A percentile compares a stretch with the other conserved stretches of the same genome.
phyloP scores from a whole-genome alignment of 1,284 basidiomycete species.

The Fereydounia khargensis region DNA sequence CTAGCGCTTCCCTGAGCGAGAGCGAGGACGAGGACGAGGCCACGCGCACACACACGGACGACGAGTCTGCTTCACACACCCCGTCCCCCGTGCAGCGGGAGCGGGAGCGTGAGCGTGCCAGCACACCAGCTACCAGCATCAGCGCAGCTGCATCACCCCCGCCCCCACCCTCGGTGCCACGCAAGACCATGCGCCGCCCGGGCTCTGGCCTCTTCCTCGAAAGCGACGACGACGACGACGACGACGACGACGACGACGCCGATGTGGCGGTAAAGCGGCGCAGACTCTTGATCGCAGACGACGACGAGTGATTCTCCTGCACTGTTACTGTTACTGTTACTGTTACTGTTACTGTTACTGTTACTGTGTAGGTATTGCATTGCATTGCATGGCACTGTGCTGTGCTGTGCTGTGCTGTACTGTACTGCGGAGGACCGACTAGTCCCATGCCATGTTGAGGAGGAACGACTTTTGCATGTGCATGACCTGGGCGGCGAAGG shows the following conservation, averaged over 20 bases:
- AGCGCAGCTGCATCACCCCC: background rate
- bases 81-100: too few relatives aligned
- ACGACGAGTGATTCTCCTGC: too few relatives aligned
- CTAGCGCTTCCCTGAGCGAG: background rate
- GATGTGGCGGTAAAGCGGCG: conserved; percentile 4
- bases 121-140: background rate
- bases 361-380: too few relatives aligned
- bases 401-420: too few relatives aligned
- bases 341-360: too few relatives aligned
- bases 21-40: background rate
- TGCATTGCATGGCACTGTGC: too few relatives aligned
- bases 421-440: too few relatives aligned
- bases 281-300: background rate
- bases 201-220: conserved; percentile 1
- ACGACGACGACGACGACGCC: conserved; percentile 15
- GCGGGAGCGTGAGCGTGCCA: background rate
- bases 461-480: conserved; percentile 50
- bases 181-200: too few relatives aligned
- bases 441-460: conserved; percentile 36
- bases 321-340: too few relatives aligned
- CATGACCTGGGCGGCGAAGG: conserved; percentile 56
- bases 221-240: conserved; percentile 1
- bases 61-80: background rate
- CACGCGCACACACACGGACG: background rate
- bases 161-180: background rate